Percentiles rank a stretch among this genome's conserved stretches.
Conservation (phyloP, 768 basidiomycete species). For the Boletus vermiculosoides region DNA sequence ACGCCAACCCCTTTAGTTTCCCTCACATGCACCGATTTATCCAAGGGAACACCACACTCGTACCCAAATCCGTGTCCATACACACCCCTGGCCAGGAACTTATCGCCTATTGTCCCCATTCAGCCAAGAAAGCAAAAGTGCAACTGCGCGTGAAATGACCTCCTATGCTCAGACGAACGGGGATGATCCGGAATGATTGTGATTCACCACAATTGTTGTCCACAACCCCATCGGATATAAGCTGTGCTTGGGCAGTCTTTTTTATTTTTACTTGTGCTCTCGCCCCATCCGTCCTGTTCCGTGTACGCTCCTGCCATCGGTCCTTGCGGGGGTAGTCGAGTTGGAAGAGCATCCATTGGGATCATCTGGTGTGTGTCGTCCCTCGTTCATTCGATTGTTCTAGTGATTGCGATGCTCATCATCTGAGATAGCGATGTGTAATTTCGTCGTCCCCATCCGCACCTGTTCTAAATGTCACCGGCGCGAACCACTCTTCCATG, state of each 20-base stretch:
- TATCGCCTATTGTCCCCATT: slow-evolving; percentile 9
- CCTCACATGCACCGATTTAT: slow-evolving; percentile 2
- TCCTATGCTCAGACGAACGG: slow-evolving; percentile 1
- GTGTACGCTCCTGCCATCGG: neutral
- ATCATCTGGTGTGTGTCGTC: neutral
- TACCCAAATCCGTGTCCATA: slow-evolving; percentile 3
- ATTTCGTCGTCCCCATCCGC: slow-evolving; percentile 30
- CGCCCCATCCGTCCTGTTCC: neutral
- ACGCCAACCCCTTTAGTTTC: neutral
- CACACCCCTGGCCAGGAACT: neutral
- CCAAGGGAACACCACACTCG: neutral
- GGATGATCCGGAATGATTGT: slow-evolving; percentile 4
- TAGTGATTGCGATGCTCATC: neutral
- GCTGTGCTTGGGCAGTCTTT: neutral
- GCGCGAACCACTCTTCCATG: slow-evolving; percentile 28
- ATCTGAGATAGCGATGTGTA: slow-evolving; percentile 25
- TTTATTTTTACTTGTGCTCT: neutral
- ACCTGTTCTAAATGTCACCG: slow-evolving; percentile 31
- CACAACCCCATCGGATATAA: slow-evolving; percentile 11
- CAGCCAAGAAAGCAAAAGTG: slow-evolving; percentile 10
- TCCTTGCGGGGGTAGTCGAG: neutral
- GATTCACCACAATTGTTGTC: slow-evolving; percentile 7
- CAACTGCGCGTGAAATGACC: slow-evolving; percentile 5
- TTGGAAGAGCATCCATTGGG: no score
- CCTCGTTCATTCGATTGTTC: neutral